Conservation (phyloP, 192 early-diverging fungal species). For the Tieghemiomyces parasiticus region DNA sequence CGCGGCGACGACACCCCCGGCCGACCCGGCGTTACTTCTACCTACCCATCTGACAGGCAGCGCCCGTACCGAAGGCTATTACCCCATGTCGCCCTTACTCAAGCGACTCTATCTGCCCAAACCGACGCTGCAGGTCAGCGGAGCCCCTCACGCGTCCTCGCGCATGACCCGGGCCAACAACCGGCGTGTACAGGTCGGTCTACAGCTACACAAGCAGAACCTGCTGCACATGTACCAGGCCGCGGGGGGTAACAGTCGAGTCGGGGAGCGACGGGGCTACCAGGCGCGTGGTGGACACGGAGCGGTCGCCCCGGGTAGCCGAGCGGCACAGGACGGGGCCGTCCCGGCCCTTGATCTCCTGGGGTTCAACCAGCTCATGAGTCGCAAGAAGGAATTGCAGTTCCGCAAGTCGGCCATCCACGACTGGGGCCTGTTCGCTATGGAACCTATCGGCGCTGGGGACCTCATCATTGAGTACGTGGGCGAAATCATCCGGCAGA, state of each 20-base stretch:
- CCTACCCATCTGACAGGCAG: slow-evolving; percentile 47
- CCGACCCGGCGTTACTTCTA: slow-evolving; percentile 4
- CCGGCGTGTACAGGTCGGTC: slow-evolving; percentile 34
- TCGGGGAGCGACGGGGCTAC: not conserved
- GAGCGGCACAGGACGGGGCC: slow-evolving; percentile 13
- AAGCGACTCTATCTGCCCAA: slow-evolving; percentile 53
- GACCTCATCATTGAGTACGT: slow-evolving; percentile 99
- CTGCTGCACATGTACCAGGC: slow-evolving; percentile 4
- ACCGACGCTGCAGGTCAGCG: slow-evolving; percentile 8
- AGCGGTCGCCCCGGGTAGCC: slow-evolving; percentile 11
- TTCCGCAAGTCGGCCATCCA: slow-evolving; percentile 94
- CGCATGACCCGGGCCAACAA: slow-evolving; percentile 56
- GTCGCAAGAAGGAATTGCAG: slow-evolving; percentile 73
- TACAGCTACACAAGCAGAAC: slow-evolving; percentile 35
- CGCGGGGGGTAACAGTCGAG: not conserved
- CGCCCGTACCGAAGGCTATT: slow-evolving; percentile 74
- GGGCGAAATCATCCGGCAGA: slow-evolving; percentile 87
- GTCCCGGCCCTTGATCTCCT: slow-evolving; percentile 49
- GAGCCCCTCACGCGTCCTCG: slow-evolving; percentile 26
- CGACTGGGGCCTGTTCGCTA: slow-evolving; percentile 96
- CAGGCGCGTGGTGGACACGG: not conserved
- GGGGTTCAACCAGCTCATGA: slow-evolving; percentile 87
- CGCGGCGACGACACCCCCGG: too few species aligned
- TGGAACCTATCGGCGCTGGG: slow-evolving; percentile 77
- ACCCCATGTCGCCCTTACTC: slow-evolving; percentile 41